Evolutionary conservation across 768 basidiomycete species (phyloP), one percentile per base, ranked within the genome.

Genomic region (Leccinum uliginosum): DNA sequence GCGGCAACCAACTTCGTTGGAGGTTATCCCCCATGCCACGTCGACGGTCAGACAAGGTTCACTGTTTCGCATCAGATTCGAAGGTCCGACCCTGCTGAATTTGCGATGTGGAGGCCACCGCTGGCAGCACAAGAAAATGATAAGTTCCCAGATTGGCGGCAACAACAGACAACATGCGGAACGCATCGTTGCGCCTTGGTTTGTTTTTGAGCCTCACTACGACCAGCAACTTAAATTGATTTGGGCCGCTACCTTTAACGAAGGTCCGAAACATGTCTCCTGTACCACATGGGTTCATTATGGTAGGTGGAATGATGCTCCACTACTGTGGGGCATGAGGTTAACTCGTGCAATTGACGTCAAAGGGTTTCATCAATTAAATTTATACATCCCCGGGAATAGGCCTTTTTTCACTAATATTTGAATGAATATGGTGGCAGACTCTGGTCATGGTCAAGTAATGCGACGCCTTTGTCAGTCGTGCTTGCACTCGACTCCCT

Each of bases 331-430:
- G 17, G n/a, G n/a, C 38, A 40, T n/a, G 9, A 34, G 32, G 32
- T 34, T 34, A 34, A 14, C 32, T 34, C 32, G 14, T 24, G 35
- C 6, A 19, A 10, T 24, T 23, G n/a, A 30, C 11, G 9, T 14
- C 12, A 23, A 30, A 38, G 3, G 21, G 3, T 7, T 24, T 21
- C 26, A 26, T 15, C 26, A 24, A 17, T n/a, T n/a, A n/a, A n/a
- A n/a, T 6, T 14, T 26, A 14, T 38, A 10, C 32, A 19, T 32
- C 27, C 54, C 46, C 60, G 58, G 49, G 62, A 63, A 63, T 40
- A 40, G n/a, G n/a, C 10, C 19, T 24, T 27, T 44, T 27, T 30
- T 7, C 24, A 34, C 29, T 43, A 59, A 29, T 27, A 57, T 51
- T 11, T 45, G 43, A 26, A 47, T 26, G 26, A 24, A 19, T 11